Evolutionary conservation across 768 basidiomycete genomes (phyloP), one percentile per base, ranked within the genome.

Genomic region (Trametes elegans): DNA sequence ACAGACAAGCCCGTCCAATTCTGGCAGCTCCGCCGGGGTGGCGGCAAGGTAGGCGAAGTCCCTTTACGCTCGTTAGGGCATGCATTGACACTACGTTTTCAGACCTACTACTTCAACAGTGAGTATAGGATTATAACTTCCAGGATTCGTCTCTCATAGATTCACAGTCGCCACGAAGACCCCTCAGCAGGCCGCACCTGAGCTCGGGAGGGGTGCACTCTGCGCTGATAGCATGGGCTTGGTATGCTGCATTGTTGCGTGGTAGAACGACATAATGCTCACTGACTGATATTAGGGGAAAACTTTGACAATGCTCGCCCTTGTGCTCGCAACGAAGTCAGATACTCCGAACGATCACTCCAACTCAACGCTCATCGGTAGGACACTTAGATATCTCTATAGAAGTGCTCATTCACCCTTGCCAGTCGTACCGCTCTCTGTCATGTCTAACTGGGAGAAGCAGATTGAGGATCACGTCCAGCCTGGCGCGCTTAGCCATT

Each of bases 171-270:
- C 88, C 0, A 94, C 94, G 0, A 87, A 87, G 61, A 87, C 83
- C 11, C 90, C 88, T 18, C 90, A 90, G 66, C 74, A 79, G 49
- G 71, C 72, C 0, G 65, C 75, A 1, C 93, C 93, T 2, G 60
- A 62, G 0, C 79, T 95, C 19, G 92, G 92, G 9, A 75, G 85
- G 63, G 94, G 94, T n/a, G 93, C 90, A 2, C 73, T 96, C 45
- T 84, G 89, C 53, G 93, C 88, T 0, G 94, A 96, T 70, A 88
- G 90, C 35, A 97, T 97, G 94, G 93, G 85, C 50, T 62, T 82
- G 52, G 81, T 83, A 63, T 35, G 70, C 49, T 57, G 43, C 44
- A 34, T 51, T n/a, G 1, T 27, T 3, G 5, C 3, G 3, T 10
- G 1, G 16, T 39, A 26, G 27, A 39, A 23, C 10, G 5, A 13